These are phyloP conservation scores for grape (Vitis vinifera) DNA, from an alignment of 164 flowering plant genomes.

Conservation along the genomic window ASM3070453v1 NC_081805.1:24139501-24140000, in stretches of 20 bases:
- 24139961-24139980: too few species aligned
- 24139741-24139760: not conserved
- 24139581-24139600: slow-evolving; percentile 20
- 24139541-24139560: slow-evolving; percentile 30
- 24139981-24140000: too few species aligned
- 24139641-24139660: slow-evolving; percentile 40
- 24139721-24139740: slow-evolving; percentile 18
- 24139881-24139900: too few species aligned
- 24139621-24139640: slow-evolving; percentile 16
- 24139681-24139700: slow-evolving; percentile 18
- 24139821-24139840: too few species aligned
- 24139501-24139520: not conserved
- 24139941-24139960: too few species aligned
- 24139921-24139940: too few species aligned
- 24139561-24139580: slow-evolving; percentile 43
- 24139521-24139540: slow-evolving; percentile 35
- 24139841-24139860: too few species aligned
- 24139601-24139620: slow-evolving; percentile 9
- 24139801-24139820: too few species aligned
- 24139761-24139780: too few species aligned
- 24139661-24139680: slow-evolving; percentile 26
- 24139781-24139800: too few species aligned
- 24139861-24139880: too few species aligned
- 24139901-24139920: too few species aligned
- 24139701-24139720: slow-evolving; percentile 22